These are phyloP conservation scores for Myriosclerotinia curreyana DNA, from an alignment of 2,329 filamentous ascomycete species.

Conservation along the genomic window DNA sequence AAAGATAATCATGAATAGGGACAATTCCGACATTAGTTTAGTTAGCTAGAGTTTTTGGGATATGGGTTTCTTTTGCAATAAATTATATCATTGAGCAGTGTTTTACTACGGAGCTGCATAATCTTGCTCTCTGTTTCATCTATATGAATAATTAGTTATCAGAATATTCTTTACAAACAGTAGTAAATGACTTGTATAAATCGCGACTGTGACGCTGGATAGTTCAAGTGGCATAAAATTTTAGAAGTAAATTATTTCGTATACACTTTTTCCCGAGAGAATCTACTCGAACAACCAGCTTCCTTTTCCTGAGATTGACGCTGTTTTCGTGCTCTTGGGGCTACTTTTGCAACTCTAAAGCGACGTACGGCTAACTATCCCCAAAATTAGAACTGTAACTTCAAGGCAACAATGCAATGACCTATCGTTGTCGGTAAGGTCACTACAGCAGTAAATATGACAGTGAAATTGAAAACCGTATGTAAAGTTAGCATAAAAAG, in stretches of 20 bases:
- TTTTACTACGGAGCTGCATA: background rate
- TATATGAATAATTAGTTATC: background rate
- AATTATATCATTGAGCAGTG: background rate
- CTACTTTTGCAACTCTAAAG: no score
- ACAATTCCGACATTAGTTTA: background rate
- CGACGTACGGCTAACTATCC: background rate
- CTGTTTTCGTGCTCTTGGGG: background rate
- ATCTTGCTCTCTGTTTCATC: background rate
- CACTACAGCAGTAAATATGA: background rate
- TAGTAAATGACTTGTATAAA: background rate
- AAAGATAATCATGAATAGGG: background rate
- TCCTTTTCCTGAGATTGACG: no score
- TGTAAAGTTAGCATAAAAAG: background rate
- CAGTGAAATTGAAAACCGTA: background rate
- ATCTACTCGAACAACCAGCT: no score
- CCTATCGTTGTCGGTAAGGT: background rate
- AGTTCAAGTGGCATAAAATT: no score
- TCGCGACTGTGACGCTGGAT: background rate
- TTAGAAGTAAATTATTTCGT: no score
- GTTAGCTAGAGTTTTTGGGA: background rate
- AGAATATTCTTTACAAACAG: background rate
- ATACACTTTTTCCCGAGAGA: no score
- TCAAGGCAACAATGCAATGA: no score
- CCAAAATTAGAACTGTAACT: no score
- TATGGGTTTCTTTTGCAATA: background rate